Percentiles rank a stretch among this genome's conserved stretches.
phyloP scores from a whole-genome alignment of 2,329 filamentous ascomycete species.

The Teratosphaeria gauchensis region DNA sequence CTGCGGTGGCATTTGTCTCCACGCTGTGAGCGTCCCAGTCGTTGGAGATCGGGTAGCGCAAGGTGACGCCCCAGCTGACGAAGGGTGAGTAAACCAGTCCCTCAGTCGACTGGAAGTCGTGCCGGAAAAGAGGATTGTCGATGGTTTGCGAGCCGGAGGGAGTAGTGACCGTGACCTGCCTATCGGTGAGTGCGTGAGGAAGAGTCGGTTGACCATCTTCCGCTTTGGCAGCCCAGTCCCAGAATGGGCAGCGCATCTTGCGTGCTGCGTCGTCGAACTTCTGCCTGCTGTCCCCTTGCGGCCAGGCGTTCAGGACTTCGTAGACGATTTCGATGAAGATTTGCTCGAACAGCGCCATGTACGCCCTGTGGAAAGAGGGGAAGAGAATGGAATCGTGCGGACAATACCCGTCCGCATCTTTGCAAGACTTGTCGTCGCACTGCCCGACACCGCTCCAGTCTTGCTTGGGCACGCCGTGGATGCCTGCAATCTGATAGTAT shows the following conservation, averaged over 20 bases:
- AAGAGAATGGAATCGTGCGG: conserved; percentile 27
- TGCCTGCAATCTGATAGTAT: conserved; percentile 20
- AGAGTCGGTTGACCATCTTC: conserved; percentile 11
- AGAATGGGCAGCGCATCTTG: conserved; percentile 19
- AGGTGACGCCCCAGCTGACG: conserved; percentile 19
- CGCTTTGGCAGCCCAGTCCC: conserved; percentile 20
- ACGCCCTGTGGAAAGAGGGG: conserved; percentile 25
- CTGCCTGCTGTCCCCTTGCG: conserved; percentile 9
- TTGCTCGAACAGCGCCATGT: conserved; percentile 26
- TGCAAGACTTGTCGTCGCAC: conserved; percentile 10
- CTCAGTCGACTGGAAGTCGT: conserved; percentile 14
- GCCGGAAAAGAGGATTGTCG: conserved; percentile 19
- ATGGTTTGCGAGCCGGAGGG: conserved; percentile 18
- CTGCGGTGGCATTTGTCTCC: conserved; percentile 7
- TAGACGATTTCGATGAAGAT: conserved; percentile 20
- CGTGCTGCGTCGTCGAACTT: conserved; percentile 17
- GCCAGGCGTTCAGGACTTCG: conserved; percentile 7
- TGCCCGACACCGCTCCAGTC: conserved; percentile 22
- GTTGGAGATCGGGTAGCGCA: conserved; percentile 22
- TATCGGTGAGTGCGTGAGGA: conserved; percentile 15
- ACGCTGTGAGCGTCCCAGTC: conserved; percentile 12
- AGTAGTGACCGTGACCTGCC: conserved; percentile 16
- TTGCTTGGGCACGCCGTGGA: conserved; percentile 24
- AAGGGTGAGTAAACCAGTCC: conserved; percentile 21
- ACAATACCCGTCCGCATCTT: conserved; percentile 25